Evolutionary conservation across 169 alveolate genomes (phyloP).

Genomic region (Eimeria mitis): DNA sequence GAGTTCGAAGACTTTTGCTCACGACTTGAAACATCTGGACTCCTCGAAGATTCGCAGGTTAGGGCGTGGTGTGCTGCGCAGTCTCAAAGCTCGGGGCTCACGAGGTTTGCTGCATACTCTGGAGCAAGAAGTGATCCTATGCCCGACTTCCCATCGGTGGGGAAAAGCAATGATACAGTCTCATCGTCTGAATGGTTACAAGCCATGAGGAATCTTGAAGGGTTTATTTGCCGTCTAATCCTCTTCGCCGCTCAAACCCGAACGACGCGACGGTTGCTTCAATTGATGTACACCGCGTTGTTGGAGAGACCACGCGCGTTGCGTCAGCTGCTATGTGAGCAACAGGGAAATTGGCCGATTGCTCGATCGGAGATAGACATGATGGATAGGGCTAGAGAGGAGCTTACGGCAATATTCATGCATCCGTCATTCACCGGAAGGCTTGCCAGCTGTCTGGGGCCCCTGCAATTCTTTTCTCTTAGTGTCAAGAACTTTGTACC

Average conservation of each 20-base stretch:
- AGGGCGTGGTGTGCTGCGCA: background rate
- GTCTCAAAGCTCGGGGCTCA: background rate
- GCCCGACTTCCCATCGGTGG: background rate
- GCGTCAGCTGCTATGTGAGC: slow-evolving; percentile 26
- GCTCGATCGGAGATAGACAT: slow-evolving; percentile 9
- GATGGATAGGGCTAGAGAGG: slow-evolving; percentile 40
- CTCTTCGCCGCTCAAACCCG: slow-evolving; percentile 19
- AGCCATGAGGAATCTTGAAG: slow-evolving; percentile 21
- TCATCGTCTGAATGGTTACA: background rate
- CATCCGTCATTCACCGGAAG: slow-evolving; percentile 9
- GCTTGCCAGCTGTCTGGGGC: slow-evolving; percentile 37
- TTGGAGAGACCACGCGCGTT: background rate
- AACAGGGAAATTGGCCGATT: slow-evolving; percentile 47
- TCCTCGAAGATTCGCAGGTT: background rate
- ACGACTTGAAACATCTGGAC: slow-evolving; percentile 7
- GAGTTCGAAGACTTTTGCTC: background rate
- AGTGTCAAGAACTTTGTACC: background rate
- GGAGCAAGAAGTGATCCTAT: background rate
- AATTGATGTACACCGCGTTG: slow-evolving; percentile 30
- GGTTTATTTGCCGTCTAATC: background rate
- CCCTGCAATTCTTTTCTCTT: slow-evolving; percentile 46
- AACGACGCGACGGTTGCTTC: slow-evolving; percentile 13
- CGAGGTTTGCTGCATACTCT: background rate
- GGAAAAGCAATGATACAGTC: background rate
- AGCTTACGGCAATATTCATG: background rate